Evolutionary conservation across 805 yeast species (phyloP), one percentile per base, ranked within the genome.

Genomic region (Phaffomyces antillensis): DNA sequence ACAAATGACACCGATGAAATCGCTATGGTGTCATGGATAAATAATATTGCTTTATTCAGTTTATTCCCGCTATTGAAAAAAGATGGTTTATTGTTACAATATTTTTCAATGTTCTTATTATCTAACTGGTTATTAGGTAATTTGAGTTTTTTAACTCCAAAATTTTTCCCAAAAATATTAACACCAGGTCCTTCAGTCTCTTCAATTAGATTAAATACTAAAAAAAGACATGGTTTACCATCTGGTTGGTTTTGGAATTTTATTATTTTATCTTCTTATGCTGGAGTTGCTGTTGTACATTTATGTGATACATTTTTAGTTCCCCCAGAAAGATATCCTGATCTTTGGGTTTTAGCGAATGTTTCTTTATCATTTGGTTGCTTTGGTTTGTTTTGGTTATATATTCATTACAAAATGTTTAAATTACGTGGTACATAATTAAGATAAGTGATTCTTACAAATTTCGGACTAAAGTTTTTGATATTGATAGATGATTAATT

Each of bases 21-120:
- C n/a, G 79, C 91, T 4, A 76, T 87, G 67, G 77, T 86, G 2
- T 79, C 81, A 43, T 93, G 98, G 97, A 78, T 91, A 49, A 81
- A 81, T 54, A 93, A 91, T 59, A 73, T 88, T 12, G 85, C 91
- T 0, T 67, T 83, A 30, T 93, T 90, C 63, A 87, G 96, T 41
- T 66, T 93, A 67, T 89, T 85, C 77, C 99, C 99, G 0, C 67
- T 91, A 39, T 67, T 93, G 52, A 77, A 79, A 53, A 81, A 80
- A 50, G 98, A 93, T 56, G 80, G 79, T 1, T 69, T 93, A 25
- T 63, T 61, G 1, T 66, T 90, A 49, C 99, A 93, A 61, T 90
- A 86, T 62, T 63, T 71, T 44, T 79, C 79, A 9, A 62, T 81
- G 41, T 66, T 78, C 18, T 59, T 79, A 3, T 59, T 87, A 54